Evolutionary conservation across 1,284 basidiomycete genomes (phyloP).

Genomic region (Coriolopsis trogii): DNA sequence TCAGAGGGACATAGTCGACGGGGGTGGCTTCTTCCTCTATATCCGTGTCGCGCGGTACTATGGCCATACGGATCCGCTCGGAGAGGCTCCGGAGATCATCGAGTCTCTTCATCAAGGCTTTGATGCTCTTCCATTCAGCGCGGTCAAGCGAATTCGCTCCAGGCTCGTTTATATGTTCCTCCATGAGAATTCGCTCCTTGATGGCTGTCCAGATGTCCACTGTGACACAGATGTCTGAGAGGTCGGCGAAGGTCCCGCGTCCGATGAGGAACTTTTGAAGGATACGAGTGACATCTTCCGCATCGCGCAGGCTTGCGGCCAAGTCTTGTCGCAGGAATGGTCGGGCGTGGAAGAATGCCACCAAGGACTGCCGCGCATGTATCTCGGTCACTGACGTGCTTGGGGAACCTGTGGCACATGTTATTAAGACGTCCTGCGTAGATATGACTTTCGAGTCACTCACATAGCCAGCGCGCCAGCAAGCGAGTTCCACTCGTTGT

Average conservation of each 20-base stretch:
- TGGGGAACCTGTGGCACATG: constrained; percentile 68
- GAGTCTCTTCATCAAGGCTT: constrained; percentile 60
- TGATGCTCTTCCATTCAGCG: constrained; percentile 58
- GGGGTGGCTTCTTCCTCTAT: constrained; percentile 22
- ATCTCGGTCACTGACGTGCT: constrained; percentile 80
- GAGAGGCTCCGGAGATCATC: constrained; percentile 59
- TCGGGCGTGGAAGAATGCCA: constrained; percentile 72
- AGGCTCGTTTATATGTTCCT: constrained; percentile 52
- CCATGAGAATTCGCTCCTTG: constrained; percentile 51
- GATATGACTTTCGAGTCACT: constrained; percentile 30
- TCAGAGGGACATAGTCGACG: background rate
- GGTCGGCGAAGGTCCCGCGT: constrained; percentile 69
- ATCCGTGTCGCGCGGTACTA: constrained; percentile 40
- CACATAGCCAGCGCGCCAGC: constrained; percentile 77
- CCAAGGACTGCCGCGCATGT: constrained; percentile 74
- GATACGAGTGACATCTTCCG: constrained; percentile 78
- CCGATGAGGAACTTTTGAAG: constrained; percentile 79
- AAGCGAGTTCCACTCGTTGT: constrained; percentile 84
- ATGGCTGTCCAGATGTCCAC: constrained; percentile 63
- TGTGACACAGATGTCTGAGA: constrained; percentile 64
- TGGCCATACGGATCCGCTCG: constrained; percentile 57
- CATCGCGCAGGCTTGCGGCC: constrained; percentile 53
- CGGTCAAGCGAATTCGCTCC: constrained; percentile 38
- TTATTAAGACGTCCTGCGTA: background rate
- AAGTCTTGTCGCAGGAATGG: constrained; percentile 75